Evolutionary conservation across 2,329 filamentous ascomycete genomes (phyloP).

Genomic region (Calonectria hongkongensis): DNA sequence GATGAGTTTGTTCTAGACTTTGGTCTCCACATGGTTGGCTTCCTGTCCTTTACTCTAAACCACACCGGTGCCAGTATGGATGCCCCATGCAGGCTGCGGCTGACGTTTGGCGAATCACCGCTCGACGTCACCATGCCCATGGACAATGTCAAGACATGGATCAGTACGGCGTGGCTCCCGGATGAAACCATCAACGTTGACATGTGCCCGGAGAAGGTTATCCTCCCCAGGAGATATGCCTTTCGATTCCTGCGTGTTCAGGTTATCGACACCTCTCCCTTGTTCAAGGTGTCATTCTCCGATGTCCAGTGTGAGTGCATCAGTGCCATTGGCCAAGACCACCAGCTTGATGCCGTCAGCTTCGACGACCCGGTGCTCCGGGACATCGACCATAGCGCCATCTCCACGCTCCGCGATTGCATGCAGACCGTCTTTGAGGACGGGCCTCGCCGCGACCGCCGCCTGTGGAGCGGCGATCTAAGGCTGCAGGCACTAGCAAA

Average conservation of each 20-base stretch:
- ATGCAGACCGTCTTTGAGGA: conserved; percentile 64
- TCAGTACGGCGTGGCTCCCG: conserved; percentile 61
- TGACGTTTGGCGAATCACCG: conserved; percentile 61
- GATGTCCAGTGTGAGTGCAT: conserved; percentile 55
- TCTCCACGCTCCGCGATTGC: conserved; percentile 60
- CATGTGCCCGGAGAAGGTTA: conserved; percentile 55
- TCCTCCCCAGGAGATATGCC: conserved; percentile 57
- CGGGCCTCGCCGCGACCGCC: conserved; percentile 60
- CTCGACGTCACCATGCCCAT: conserved; percentile 60
- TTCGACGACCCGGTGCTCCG: conserved; percentile 50
- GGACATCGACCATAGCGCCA: conserved; percentile 56
- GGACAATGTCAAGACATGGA: conserved; percentile 60
- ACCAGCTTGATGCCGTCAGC: conserved; percentile 41
- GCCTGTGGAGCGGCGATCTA: conserved; percentile 61
- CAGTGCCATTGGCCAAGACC: conserved; percentile 52
- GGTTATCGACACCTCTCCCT: conserved; percentile 59
- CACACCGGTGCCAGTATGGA: conserved; percentile 54
- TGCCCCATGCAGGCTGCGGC: conserved; percentile 58
- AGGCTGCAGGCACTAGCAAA: conserved; percentile 61
- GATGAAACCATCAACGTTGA: conserved; percentile 61
- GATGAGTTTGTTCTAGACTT: conserved; percentile 44
- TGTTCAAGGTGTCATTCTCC: conserved; percentile 58
- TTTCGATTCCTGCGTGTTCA: conserved; percentile 60
- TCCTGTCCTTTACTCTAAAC: conserved; percentile 34
- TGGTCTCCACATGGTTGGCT: conserved; percentile 42